A percentile compares a stretch with the other conserved stretches of the same genome.
phyloP scores from a whole-genome alignment of 2,329 filamentous ascomycete species.

The Ophiostoma himal-ulmi region DNA sequence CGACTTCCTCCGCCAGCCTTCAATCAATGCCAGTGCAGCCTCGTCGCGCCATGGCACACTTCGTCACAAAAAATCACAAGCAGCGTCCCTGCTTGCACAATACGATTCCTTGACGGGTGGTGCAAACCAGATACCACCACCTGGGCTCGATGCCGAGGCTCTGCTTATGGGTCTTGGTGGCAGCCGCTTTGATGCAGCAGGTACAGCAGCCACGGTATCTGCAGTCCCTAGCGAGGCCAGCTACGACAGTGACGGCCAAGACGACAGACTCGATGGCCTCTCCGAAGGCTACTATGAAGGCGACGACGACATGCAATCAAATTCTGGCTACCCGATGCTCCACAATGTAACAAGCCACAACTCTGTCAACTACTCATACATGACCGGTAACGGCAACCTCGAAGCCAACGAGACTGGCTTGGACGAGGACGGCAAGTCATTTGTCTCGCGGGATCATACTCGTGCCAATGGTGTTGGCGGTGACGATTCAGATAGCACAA shows the following conservation, averaged over 20 bases:
- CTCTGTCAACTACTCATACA: slow-evolving; percentile 5
- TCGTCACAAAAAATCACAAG: slow-evolving; percentile 23
- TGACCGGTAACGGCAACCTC: background rate
- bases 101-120: slow-evolving; percentile 28
- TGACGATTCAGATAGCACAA: slow-evolving; percentile 35
- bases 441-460: slow-evolving; percentile 27
- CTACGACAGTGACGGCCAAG: slow-evolving; percentile 31
- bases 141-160: slow-evolving; percentile 47
- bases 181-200: slow-evolving; percentile 34
- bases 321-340: slow-evolving; percentile 30
- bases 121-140: slow-evolving; percentile 33
- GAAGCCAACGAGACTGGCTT: background rate
- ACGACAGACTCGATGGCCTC: slow-evolving; percentile 16
- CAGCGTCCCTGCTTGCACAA: slow-evolving; percentile 23
- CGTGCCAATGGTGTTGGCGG: slow-evolving; percentile 32
- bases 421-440: slow-evolving; percentile 8
- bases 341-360: slow-evolving; percentile 12
- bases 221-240: slow-evolving; percentile 41
- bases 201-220: slow-evolving; percentile 45
- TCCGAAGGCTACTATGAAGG: slow-evolving; percentile 25
- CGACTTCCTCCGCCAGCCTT: background rate
- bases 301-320: slow-evolving; percentile 34
- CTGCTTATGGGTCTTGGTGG: slow-evolving; percentile 49
- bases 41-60: slow-evolving; percentile 20
- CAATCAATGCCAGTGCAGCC: background rate